phyloP scores from a whole-genome alignment of 2,329 filamentous ascomycete genomes.

The Apiospora saccharicola region DNA sequence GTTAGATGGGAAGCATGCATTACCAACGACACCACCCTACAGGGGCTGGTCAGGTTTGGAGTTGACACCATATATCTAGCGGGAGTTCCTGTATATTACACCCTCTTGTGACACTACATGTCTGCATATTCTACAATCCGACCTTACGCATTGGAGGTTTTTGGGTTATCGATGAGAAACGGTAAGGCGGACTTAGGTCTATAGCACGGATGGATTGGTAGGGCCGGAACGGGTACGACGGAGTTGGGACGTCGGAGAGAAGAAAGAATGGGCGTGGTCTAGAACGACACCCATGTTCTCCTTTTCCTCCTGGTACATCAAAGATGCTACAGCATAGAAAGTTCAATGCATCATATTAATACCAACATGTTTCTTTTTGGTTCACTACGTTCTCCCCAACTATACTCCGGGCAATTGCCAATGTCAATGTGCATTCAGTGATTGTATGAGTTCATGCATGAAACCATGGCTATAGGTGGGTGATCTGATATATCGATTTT shows the following conservation, averaged over 20 bases:
- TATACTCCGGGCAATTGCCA: too few species aligned
- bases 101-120: conserved; percentile 16
- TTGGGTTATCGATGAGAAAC: conserved; percentile 20
- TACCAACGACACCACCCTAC: background rate
- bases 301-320: conserved; percentile 14
- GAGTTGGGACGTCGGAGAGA: conserved; percentile 13
- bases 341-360: conserved; percentile 21
- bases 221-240: background rate
- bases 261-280: conserved; percentile 8
- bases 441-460: background rate
- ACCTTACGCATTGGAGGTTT: background rate
- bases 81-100: conserved; percentile 26
- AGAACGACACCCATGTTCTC: conserved; percentile 6
- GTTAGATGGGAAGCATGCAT: conserved; percentile 2
- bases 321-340: conserved; percentile 10
- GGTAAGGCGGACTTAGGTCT: conserved; percentile 21
- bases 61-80: conserved; percentile 22
- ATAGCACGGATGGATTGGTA: conserved; percentile 21
- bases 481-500: conserved; percentile 4
- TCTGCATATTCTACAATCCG: conserved; percentile 23
- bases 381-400: background rate
- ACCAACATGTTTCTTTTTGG: conserved; percentile 12
- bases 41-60: conserved; percentile 6
- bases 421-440: too few species aligned
- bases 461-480: background rate